phyloP scores from a whole-genome alignment of 208 protist genomes.

The Trypanosoma caninum region DNA sequence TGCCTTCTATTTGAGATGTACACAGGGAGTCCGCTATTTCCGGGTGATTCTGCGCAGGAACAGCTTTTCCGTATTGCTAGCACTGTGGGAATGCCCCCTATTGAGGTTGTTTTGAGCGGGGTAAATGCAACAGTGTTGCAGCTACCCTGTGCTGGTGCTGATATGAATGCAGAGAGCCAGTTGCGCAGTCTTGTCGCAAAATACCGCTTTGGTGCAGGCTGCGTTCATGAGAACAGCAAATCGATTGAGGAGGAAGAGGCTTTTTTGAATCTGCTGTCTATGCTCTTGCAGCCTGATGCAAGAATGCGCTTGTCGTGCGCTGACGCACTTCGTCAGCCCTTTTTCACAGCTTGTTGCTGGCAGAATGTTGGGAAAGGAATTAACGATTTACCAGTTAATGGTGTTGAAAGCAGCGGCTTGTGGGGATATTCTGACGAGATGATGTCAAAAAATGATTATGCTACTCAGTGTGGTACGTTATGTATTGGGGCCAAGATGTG shows the following conservation, averaged over 20 bases:
- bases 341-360: conserved; percentile 27
- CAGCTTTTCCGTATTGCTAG: conserved; percentile 91
- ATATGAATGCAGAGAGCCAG: conserved; percentile 11
- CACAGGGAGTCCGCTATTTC: conserved; percentile 93
- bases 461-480: too few species aligned
- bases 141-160: conserved; percentile 21
- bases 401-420: too few species aligned
- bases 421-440: too few species aligned
- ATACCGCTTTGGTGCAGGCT: background rate
- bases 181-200: conserved; percentile 16
- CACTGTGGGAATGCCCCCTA: conserved; percentile 84
- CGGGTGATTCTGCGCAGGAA: conserved; percentile 82
- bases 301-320: conserved; percentile 51
- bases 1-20: conserved; percentile 91
- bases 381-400: background rate
- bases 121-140: conserved; percentile 34
- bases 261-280: conserved; percentile 64
- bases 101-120: conserved; percentile 50
- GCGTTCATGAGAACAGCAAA: background rate
- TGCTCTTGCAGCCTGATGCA: conserved; percentile 70
- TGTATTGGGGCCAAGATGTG: too few species aligned
- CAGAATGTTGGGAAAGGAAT: background rate
- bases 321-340: conserved; percentile 63
- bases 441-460: too few species aligned
- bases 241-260: conserved; percentile 29